Evolutionary conservation across 805 yeast genomes (phyloP).

Genomic region (Metschnikowia gelsemii): DNA sequence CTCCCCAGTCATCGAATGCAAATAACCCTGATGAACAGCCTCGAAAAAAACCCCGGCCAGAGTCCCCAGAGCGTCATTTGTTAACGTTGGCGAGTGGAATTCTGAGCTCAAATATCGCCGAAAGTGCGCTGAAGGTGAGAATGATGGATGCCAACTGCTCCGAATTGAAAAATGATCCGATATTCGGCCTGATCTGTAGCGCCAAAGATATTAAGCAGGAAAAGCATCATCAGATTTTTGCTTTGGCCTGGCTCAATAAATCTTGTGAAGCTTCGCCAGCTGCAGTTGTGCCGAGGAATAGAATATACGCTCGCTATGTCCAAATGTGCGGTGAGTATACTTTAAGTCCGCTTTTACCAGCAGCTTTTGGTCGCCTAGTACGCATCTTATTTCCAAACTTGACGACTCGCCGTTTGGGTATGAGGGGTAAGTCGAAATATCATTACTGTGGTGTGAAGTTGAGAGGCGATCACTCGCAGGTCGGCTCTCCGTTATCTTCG

Average conservation of each 20-base stretch:
- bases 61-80: constrained; percentile 14
- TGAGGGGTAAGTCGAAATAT: constrained; percentile 78
- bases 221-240: constrained; percentile 72
- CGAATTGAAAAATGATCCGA: constrained; percentile 9
- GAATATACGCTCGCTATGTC: constrained; percentile 43
- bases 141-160: constrained; percentile 9
- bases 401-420: constrained; percentile 76
- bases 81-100: constrained; percentile 8
- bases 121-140: constrained; percentile 16
- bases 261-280: constrained; percentile 53
- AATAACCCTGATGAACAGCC: neutral
- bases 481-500: constrained; percentile 23
- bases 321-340: constrained; percentile 38
- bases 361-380: constrained; percentile 61
- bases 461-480: constrained; percentile 16
- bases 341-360: constrained; percentile 66
- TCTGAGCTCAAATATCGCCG: constrained; percentile 11
- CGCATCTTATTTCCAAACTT: constrained; percentile 51
- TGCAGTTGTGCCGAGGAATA: constrained; percentile 43
- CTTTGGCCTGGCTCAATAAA: constrained; percentile 75
- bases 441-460: constrained; percentile 77
- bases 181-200: constrained; percentile 10
- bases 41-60: constrained; percentile 8
- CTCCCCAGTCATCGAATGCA: neutral
- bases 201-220: constrained; percentile 35